Evolutionary conservation across 148 eudicot genomes (phyloP).

Genomic region (Fallopia convolvulus): DNA sequence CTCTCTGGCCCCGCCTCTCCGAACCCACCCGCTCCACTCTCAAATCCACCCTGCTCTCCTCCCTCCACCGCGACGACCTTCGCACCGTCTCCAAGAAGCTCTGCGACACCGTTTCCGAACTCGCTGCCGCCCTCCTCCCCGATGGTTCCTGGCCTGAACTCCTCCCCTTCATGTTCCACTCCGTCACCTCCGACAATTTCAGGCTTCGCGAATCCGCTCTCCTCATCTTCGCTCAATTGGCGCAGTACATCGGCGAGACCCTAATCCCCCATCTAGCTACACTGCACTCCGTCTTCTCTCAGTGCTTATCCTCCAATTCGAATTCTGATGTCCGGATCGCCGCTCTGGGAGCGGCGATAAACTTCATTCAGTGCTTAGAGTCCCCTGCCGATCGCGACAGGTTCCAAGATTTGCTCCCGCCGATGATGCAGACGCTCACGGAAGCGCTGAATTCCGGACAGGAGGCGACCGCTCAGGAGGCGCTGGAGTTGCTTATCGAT

Average conservation of each 20-base stretch:
- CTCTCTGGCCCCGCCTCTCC: constrained; percentile 46
- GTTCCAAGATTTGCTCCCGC: constrained; percentile 75
- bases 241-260: constrained; percentile 71
- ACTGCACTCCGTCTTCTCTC: constrained; percentile 54
- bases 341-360: constrained; percentile 64
- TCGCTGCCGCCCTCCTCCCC: constrained; percentile 66
- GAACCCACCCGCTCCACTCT: constrained; percentile 48
- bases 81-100: constrained; percentile 60
- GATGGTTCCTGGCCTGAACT: constrained; percentile 74
- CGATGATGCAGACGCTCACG: constrained; percentile 84
- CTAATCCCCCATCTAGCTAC: constrained; percentile 47
- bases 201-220: constrained; percentile 57
- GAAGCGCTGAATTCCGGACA: constrained; percentile 63
- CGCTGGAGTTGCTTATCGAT: constrained; percentile 68
- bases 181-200: constrained; percentile 43
- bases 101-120: constrained; percentile 71
- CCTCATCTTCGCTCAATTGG: constrained; percentile 67
- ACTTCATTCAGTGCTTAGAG: constrained; percentile 67
- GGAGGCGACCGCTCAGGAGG: constrained; percentile 86
- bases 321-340: constrained; percentile 64
- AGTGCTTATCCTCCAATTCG: constrained; percentile 36
- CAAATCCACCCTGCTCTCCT: constrained; percentile 43
- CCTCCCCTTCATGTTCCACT: constrained; percentile 70
- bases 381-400: constrained; percentile 50
- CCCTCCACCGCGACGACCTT: constrained; percentile 37